These are phyloP conservation scores for Boeremia lycopersici DNA, from an alignment of 2,329 filamentous ascomycete genomes.

Conservation along the genomic window DNA sequence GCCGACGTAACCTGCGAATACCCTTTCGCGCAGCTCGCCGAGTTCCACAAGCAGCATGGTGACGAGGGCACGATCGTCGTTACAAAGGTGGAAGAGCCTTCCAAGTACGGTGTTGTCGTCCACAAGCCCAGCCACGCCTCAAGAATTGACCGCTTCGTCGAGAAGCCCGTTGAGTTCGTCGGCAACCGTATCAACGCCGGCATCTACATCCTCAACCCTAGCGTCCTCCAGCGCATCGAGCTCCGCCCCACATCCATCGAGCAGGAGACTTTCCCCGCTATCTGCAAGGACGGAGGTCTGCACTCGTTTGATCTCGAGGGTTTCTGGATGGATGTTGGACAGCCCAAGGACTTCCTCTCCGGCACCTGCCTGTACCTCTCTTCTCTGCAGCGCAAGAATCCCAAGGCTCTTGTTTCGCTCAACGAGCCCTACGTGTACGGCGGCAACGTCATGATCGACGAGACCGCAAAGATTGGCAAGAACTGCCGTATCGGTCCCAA, in stretches of 20 bases:
- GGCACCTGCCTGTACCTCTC: slow-evolving; percentile 96
- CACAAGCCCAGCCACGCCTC: slow-evolving; percentile 92
- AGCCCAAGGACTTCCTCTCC: slow-evolving; percentile 97
- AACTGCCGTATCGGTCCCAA: slow-evolving; percentile 98
- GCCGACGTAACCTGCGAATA: slow-evolving; percentile 98
- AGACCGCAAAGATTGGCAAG: slow-evolving; percentile 93
- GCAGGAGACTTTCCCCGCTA: slow-evolving; percentile 97
- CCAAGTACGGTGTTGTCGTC: slow-evolving; percentile 98
- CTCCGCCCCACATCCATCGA: slow-evolving; percentile 96
- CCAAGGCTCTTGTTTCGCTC: slow-evolving; percentile 77
- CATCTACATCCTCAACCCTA: slow-evolving; percentile 97
- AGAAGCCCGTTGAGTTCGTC: slow-evolving; percentile 98
- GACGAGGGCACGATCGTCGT: slow-evolving; percentile 97
- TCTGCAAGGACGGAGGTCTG: slow-evolving; percentile 85
- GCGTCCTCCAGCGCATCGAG: slow-evolving; percentile 88
- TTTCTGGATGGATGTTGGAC: slow-evolving; percentile 99
- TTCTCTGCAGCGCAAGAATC: slow-evolving; percentile 86
- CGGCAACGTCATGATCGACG: slow-evolving; percentile 94
- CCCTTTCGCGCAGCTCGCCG: slow-evolving; percentile 86
- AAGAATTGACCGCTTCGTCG: slow-evolving; percentile 96
- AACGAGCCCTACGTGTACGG: slow-evolving; percentile 83
- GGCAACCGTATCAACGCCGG: slow-evolving; percentile 99
- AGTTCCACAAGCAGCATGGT: slow-evolving; percentile 91
- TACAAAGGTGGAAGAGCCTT: slow-evolving; percentile 98
- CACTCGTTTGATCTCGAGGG: slow-evolving; percentile 97